Base-by-base conservation (phyloP, 306 rosid species). In the Quercus glauca region DNA sequence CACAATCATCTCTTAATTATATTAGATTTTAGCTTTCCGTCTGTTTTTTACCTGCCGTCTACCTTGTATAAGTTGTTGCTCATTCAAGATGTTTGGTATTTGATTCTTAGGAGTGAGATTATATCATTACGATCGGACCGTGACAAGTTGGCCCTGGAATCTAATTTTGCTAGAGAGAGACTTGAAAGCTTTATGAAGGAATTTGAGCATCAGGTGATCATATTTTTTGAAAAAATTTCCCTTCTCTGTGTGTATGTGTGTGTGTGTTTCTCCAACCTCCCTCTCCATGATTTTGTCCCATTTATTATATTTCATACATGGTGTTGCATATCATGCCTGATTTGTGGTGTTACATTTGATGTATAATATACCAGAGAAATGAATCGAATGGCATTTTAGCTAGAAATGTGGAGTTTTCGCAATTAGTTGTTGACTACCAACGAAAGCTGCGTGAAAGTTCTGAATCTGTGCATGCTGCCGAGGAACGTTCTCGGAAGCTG, bases 351-450 rank as follows among this genome's bases (percentile, higher is more conserved):
- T 8, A 43, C 45, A 57, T 56, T 18, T 73, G 20, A 70, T 75
- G 43, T 58, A 14, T 88, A 74, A 15, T 20, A 55, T 80, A 73
- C 73, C 86, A 95, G 98, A 91, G 90, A 88, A 83, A 72, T 12
- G 98, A 95, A 88, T 75, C 83, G 52, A 89, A 89, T 71, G 90
- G 93, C 53, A 68, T 91, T 76, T 76, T 93, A 71, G 88, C 88
- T 37, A 92, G 99, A 82, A 95, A 95, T 79, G 88, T 93, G 69
- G 98, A 93, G 78, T 95, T 95, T 74, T 91, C 99, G 52, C 98
- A 91, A 82, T 79, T 91, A 78, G 73, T 95, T 77, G 85, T 95
- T 58, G 93, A 93, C 79, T 91, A 93, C 86, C 99, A 95, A 81
- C 79, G 87, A 51, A 95, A 91, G 83, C 75, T 91, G 76, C 98